These are phyloP conservation scores for Claviceps pazoutovae DNA, from an alignment of 2,329 filamentous ascomycete genomes.

Conservation along the genomic window DNA sequence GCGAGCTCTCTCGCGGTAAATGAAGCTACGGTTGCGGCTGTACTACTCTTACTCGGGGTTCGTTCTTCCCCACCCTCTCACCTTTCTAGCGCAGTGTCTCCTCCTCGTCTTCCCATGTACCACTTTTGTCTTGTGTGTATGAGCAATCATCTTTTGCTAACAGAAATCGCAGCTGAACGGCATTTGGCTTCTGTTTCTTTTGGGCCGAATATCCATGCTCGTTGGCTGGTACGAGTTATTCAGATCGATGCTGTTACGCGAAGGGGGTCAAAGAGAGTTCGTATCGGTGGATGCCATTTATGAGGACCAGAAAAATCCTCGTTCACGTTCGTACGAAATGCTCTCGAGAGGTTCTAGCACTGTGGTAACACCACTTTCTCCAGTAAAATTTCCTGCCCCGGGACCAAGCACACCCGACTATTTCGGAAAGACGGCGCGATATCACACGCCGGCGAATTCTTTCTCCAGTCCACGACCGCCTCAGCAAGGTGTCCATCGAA, in stretches of 20 bases:
- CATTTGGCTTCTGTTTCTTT: conserved; percentile 68
- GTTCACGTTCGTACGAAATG: conserved; percentile 58
- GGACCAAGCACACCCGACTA: conserved; percentile 40
- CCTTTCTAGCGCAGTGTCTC: neutral
- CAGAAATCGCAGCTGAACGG: conserved; percentile 51
- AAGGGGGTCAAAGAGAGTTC: conserved; percentile 58
- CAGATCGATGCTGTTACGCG: conserved; percentile 24
- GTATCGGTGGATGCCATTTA: conserved; percentile 69
- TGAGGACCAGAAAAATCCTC: conserved; percentile 43
- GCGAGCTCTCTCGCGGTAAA: conserved; percentile 53
- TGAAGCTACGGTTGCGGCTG: conserved; percentile 63
- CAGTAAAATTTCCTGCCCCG: conserved; percentile 21
- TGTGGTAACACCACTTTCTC: conserved; percentile 37
- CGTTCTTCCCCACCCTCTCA: neutral
- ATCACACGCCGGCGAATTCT: conserved; percentile 39
- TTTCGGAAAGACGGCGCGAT: conserved; percentile 39
- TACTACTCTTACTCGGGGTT: conserved; percentile 69
- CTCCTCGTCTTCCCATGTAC: neutral
- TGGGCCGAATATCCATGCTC: conserved; percentile 75
- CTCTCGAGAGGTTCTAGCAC: conserved; percentile 45
- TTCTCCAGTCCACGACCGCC: conserved; percentile 43
- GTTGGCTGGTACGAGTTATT: conserved; percentile 65
- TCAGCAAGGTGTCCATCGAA: conserved; percentile 19
- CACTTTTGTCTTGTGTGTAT: too few relatives aligned
- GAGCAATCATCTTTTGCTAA: conserved; percentile 12